phyloP scores from a whole-genome alignment of 139 green algal genomes.

The Tetratostichococcus sp. region DNA sequence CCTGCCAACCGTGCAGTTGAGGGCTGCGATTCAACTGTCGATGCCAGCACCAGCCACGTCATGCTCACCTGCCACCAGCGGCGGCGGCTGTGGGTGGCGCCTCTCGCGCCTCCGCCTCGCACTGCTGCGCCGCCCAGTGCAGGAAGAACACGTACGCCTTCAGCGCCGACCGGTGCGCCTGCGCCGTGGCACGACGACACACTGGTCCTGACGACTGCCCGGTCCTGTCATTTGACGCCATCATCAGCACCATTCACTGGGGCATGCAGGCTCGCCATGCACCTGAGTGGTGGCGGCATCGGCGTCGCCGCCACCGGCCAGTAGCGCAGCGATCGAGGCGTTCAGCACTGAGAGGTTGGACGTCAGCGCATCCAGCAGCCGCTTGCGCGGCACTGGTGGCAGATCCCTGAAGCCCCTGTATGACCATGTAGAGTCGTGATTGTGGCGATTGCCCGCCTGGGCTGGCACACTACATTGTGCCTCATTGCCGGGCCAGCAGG shows the following conservation, averaged over 20 bases:
- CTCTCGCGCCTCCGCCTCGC: conserved; percentile 24
- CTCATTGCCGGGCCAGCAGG: not conserved
- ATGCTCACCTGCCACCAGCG: not conserved
- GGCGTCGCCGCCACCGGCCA: conserved; percentile 14
- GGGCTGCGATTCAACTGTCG: no score
- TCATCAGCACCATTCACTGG: no score
- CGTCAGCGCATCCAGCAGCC: conserved; percentile 37
- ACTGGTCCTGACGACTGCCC: no score
- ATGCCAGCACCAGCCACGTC: no score
- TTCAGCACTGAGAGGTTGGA: conserved; percentile 60
- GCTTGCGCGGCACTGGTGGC: conserved; percentile 1
- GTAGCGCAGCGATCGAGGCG: conserved; percentile 33
- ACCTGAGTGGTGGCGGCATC: conserved; percentile 10
- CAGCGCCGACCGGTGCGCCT: conserved; percentile 46
- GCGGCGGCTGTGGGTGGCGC: not conserved
- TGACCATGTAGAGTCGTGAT: no score
- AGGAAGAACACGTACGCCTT: conserved; percentile 73
- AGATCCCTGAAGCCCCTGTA: conserved; percentile 20
- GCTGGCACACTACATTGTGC: not conserved
- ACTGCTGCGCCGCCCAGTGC: conserved; percentile 35
- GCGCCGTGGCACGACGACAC: no score
- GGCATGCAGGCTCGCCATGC: no score
- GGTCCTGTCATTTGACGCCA: no score
- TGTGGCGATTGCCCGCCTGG: no score
- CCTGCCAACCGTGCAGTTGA: no score